Evolutionary conservation across 129 eudicot species (phyloP), one percentile per base, ranked within the genome.

Genomic region (Centrapalus pauciflorus): DNA sequence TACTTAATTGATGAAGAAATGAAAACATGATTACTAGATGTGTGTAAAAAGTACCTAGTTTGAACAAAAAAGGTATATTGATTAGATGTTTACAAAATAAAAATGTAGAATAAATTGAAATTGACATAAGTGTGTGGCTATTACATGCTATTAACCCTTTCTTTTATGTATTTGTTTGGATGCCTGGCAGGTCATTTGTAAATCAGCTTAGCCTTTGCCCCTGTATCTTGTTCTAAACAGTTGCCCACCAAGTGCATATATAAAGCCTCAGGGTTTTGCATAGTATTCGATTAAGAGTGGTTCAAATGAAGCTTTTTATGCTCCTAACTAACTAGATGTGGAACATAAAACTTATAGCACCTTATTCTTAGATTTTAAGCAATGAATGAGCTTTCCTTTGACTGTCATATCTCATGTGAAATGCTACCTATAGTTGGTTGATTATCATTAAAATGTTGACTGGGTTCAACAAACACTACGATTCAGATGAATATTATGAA

Each of bases 391-490:
- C 49, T 61, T 40, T 63, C 69, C 25, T 48, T 67, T 70, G 34
- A 70, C 40, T 29, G 70, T 61, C 67, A 8, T 19, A 46, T 30
- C 33, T 51, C 71, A 72, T 26, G 62, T 38, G 63, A 57, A 66
- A 66, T 66, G 67, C 67, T 56, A 74, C 67, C 79, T 55, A 74
- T 5, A 65, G 67, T 67, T 74, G 67, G 73, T 74, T 74, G 41
- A 45, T 66, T 29, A 55, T 64, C 52, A 74, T 55, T 50, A 28
- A 28, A 56, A 38, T 28, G 23, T 65, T 55, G 48, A 64, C 72
- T 73, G 40, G 40, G 56, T 41, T 33, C 14, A 71, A 49, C 69
- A 59, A 30, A 61, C 70, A 25, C 37, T 54, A 24, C 24, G 46
- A 52, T 64, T 73, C 49, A 74, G 13, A 30, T 74, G 30, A 33